These are phyloP conservation scores for Dryadomyces quercivorus DNA, from an alignment of 2,329 filamentous ascomycete species.

Conservation along the genomic window DNA sequence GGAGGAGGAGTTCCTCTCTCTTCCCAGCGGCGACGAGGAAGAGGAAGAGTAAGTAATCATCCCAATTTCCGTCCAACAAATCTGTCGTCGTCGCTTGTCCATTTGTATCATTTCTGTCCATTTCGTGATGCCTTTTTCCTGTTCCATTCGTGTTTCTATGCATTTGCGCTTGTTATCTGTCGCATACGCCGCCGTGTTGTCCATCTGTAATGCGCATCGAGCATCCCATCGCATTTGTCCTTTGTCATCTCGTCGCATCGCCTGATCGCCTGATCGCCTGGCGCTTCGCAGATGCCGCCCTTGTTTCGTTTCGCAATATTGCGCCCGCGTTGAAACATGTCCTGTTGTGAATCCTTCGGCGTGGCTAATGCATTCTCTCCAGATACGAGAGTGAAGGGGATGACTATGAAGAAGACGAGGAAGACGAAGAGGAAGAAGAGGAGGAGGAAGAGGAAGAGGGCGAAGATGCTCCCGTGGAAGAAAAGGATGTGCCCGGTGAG, in stretches of 20 bases:
- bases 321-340: neutral
- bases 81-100: neutral
- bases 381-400: conserved; percentile 16
- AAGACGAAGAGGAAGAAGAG: conserved; percentile 16
- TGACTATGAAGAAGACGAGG: conserved; percentile 20
- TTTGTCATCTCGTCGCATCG: neutral
- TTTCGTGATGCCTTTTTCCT: neutral
- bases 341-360: neutral
- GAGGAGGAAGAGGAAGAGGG: conserved; percentile 28
- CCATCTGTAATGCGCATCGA: too few species aligned
- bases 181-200: neutral
- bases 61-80: conserved; percentile 7
- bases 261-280: neutral
- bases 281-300: too few species aligned
- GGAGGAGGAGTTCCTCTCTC: conserved; percentile 41
- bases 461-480: conserved; percentile 23
- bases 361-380: neutral
- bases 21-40: conserved; percentile 38
- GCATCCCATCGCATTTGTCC: neutral
- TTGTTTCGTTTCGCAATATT: too few species aligned
- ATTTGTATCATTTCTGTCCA: neutral
- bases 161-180: too few species aligned
- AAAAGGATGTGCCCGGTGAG: conserved; percentile 5
- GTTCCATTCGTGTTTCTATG: neutral
- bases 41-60: conserved; percentile 34